These are phyloP conservation scores for Coemansia sp. DNA, from an alignment of 192 early-diverging fungal genomes.

Conservation along the genomic window DNA sequence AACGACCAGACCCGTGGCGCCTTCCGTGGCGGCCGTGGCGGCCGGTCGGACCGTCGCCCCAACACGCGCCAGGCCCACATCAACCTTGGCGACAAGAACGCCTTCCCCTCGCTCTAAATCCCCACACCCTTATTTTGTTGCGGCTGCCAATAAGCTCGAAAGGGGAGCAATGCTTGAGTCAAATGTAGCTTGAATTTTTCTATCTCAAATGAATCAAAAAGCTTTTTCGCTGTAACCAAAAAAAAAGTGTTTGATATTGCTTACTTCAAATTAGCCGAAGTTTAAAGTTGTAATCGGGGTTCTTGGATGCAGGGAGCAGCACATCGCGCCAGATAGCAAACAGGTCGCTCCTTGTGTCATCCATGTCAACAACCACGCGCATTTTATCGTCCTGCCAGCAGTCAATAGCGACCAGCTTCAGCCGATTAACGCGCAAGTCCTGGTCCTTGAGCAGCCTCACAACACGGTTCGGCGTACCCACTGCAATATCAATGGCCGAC, in stretches of 20 bases:
- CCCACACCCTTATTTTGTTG: too few relatives aligned
- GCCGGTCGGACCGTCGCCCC: slow-evolving; percentile 52
- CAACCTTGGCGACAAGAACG: slow-evolving; percentile 66
- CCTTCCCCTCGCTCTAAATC: slow-evolving; percentile 65
- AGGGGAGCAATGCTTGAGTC: too few relatives aligned
- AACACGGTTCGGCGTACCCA: slow-evolving; percentile 51
- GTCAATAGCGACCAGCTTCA: slow-evolving; percentile 43
- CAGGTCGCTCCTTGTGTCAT: slow-evolving; percentile 41
- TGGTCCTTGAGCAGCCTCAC: slow-evolving; percentile 28
- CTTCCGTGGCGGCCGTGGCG: slow-evolving; percentile 54
- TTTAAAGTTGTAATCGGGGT: slow-evolving; percentile 40
- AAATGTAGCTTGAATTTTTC: too few relatives aligned
- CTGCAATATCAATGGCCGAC: slow-evolving; percentile 25
- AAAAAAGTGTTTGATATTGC: background rate
- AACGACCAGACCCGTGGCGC: slow-evolving; percentile 61
- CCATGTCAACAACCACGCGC: slow-evolving; percentile 51
- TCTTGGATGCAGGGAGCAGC: slow-evolving; percentile 31
- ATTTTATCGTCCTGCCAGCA: slow-evolving; percentile 53
- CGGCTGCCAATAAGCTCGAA: too few relatives aligned
- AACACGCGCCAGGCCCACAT: slow-evolving; percentile 51
- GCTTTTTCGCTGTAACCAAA: too few relatives aligned
- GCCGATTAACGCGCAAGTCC: slow-evolving; percentile 32
- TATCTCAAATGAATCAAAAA: too few relatives aligned
- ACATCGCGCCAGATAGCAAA: slow-evolving; percentile 47
- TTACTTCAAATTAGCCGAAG: slow-evolving; percentile 25